Evolutionary conservation across 78 protist genomes (phyloP), one percentile per base, ranked within the genome.

Genomic region (Dictyostelium discoideum): DNA sequence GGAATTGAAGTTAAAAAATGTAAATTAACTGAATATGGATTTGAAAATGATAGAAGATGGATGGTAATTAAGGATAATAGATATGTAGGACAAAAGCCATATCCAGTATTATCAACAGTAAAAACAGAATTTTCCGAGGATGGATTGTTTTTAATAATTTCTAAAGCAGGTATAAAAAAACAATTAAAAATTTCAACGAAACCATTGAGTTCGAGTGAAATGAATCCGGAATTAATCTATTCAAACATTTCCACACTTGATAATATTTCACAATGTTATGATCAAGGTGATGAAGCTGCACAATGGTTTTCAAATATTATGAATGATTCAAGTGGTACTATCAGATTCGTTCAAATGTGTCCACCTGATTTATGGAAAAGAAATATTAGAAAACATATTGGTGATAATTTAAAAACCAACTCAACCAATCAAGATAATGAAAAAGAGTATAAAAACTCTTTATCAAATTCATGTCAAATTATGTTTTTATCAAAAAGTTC

Each of bases 41-140:
- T 88, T 40, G 86, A 50, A 44, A 88, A 88, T 80, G 93, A 88
- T 65, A 88, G 93, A 88, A 78, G 86, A 80, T 88, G 93, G 93
- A 88, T 88, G 93, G 14, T 88, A 7, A 24, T 11, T 46, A n/a
- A n/a, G n/a, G 8, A 44, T 44, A 39, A 50, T 42, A 77, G 93
- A 87, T 80, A 57, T 39, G 72, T 87, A 0, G n/a, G 81, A 9
- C 85, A 79, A 50, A 60, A 85, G 26, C 63, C 57, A 32, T 11
- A n/a, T 13, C 93, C 93, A 40, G 48, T 32, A n/a, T 20, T 87
- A 11, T 77, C 86, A 20, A 13, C 29, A 6, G 65, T 87, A 14
- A 22, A 54, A 65, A 76, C 85, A 18, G 29, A 69, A 54, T 32
- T 78, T 32, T 46, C 73, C 32, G 90, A 60, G 11, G 85, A 78